phyloP scores from a whole-genome alignment of 352 stramenopile species.

The Phytophthora multivora region DNA sequence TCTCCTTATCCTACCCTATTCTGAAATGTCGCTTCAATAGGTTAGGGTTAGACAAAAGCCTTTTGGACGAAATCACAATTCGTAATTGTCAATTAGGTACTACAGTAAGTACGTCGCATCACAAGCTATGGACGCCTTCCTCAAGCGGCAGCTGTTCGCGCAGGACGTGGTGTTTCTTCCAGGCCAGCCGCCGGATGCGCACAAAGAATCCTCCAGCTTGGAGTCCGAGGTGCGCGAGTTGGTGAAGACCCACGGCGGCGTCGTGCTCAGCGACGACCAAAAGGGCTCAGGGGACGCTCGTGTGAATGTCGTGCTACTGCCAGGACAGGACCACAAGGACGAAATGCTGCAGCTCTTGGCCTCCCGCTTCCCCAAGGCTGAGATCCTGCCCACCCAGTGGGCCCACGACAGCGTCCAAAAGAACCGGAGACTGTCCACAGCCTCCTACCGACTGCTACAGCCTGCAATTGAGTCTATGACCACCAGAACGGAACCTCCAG shows the following conservation, averaged over 20 bases:
- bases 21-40: no score
- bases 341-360: conserved; percentile 19
- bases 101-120: no score
- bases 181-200: not conserved
- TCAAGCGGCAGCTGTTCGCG: conserved; percentile 52
- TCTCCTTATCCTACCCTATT: no score
- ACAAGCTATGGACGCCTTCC: conserved; percentile 61
- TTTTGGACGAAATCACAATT: no score
- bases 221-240: conserved; percentile 34
- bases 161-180: conserved; percentile 39
- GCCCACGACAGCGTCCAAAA: conserved; percentile 40
- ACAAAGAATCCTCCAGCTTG: not conserved
- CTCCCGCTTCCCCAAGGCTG: conserved; percentile 26
- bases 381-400: conserved; percentile 47
- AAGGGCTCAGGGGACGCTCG: not conserved
- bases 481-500: conserved; percentile 5
- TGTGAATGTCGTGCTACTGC: conserved; percentile 36
- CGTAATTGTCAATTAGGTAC: no score
- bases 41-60: no score
- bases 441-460: conserved; percentile 22
- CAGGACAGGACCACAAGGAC: conserved; percentile 10
- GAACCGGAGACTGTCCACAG: conserved; percentile 38
- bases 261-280: conserved; percentile 24
- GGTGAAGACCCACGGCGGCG: conserved; percentile 35
- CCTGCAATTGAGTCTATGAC: not conserved